Evolutionary conservation across 495 filamentous ascomycete species (phyloP).

Genomic region (Cercophora sp.): DNA sequence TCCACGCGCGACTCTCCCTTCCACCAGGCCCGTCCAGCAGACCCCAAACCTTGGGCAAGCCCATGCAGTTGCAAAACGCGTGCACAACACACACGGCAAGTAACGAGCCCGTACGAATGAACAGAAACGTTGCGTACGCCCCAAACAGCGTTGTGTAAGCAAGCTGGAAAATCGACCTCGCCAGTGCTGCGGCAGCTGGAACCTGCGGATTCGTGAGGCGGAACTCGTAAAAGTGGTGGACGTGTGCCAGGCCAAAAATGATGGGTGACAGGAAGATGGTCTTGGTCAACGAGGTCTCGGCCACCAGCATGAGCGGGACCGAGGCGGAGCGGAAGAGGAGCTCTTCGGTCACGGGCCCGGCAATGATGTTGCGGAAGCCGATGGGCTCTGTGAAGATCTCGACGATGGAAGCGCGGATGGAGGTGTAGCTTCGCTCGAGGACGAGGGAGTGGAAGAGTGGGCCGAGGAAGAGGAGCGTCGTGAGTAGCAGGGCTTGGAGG

Average conservation of each 20-base stretch:
- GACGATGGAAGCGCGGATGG: slow-evolving; percentile 33
- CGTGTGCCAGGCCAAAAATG: slow-evolving; percentile 91
- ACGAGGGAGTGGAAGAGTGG: slow-evolving; percentile 76
- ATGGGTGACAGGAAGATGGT: slow-evolving; percentile 79
- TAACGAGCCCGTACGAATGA: slow-evolving; percentile 77
- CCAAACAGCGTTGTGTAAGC: slow-evolving; percentile 92
- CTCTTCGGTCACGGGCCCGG: slow-evolving; percentile 86
- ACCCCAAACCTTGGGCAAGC: slow-evolving; percentile 84
- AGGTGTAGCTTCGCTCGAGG: slow-evolving; percentile 71
- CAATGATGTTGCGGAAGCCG: slow-evolving; percentile 54
- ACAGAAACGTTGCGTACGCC: slow-evolving; percentile 87
- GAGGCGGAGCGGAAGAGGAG: slow-evolving; percentile 84
- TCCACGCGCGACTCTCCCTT: slow-evolving; percentile 51
- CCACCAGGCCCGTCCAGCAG: slow-evolving; percentile 51
- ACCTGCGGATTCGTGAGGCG: slow-evolving; percentile 72
- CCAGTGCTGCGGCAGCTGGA: slow-evolving; percentile 51
- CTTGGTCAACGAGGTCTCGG: slow-evolving; percentile 51
- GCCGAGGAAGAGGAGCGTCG: slow-evolving; percentile 74
- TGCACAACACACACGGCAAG: slow-evolving; percentile 70
- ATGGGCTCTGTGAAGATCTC: slow-evolving; percentile 43
- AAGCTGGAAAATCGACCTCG: slow-evolving; percentile 79
- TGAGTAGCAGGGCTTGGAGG: slow-evolving; percentile 57
- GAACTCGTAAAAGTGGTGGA: slow-evolving; percentile 97
- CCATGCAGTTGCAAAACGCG: slow-evolving; percentile 89
- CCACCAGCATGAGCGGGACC: slow-evolving; percentile 75